These are phyloP conservation scores for Pisolithus orientalis DNA, from an alignment of 768 basidiomycete genomes.

Conservation along the genomic window DNA sequence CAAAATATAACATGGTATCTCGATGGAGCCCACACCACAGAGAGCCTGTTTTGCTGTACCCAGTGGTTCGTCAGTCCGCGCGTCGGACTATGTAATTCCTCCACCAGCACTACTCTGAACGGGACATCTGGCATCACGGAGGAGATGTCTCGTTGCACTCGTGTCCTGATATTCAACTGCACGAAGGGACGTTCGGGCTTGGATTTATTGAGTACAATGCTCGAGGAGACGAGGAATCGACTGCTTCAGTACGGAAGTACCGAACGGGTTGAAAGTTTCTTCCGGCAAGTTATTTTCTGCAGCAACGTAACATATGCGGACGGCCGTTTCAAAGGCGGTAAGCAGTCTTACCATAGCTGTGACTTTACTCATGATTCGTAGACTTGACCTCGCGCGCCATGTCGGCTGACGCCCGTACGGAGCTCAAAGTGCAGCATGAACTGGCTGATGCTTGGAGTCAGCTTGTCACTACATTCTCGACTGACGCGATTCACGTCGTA, in stretches of 20 bases:
- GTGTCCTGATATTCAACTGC: conserved; percentile 91
- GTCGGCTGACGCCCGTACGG: conserved; percentile 54
- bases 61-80: conserved; percentile 78
- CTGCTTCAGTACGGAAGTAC: conserved; percentile 35
- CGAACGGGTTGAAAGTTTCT: conserved; percentile 44
- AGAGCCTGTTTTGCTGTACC: conserved; percentile 81
- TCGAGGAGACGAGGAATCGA: conserved; percentile 43
- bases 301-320: conserved; percentile 92
- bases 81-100: conserved; percentile 37
- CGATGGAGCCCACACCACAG: conserved; percentile 93
- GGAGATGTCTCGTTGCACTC: conserved; percentile 25
- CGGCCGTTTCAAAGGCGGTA: conserved; percentile 88
- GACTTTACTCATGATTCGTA: conserved; percentile 25
- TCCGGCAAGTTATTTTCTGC: conserved; percentile 89
- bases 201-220: conserved; percentile 59
- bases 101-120: neutral
- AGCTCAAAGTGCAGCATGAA: conserved; percentile 52
- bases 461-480: conserved; percentile 56
- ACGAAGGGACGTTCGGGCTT: conserved; percentile 82
- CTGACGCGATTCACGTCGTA: conserved; percentile 64
- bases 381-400: conserved; percentile 75
- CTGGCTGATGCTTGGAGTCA: conserved; percentile 69
- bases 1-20: conserved; percentile 72
- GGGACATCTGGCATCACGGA: neutral
- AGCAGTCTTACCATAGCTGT: conserved; percentile 12